Conservation (phyloP, 2,329 filamentous ascomycete species). For the Ophiostoma sp. region DNA sequence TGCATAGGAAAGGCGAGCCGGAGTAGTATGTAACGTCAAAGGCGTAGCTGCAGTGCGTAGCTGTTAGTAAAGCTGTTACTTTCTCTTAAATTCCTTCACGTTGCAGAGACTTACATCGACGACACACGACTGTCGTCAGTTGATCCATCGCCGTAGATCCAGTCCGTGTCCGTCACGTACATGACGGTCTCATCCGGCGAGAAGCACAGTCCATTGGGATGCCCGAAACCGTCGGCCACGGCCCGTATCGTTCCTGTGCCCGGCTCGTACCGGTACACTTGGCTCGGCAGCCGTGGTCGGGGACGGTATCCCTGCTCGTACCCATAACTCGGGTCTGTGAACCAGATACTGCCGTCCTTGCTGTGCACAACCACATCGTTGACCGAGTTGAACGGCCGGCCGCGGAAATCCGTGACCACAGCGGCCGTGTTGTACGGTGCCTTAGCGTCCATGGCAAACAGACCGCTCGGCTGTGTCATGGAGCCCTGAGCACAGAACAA, state of each 20-base stretch:
- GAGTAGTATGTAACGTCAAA: conserved; percentile 44
- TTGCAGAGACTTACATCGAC: conserved; percentile 40
- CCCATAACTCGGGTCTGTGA: conserved; percentile 49
- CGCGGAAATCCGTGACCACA: conserved; percentile 46
- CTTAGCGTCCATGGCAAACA: conserved; percentile 38
- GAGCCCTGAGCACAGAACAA: conserved; percentile 34
- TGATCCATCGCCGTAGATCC: conserved; percentile 36
- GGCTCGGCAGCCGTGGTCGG: conserved; percentile 46
- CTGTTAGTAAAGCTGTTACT: too few relatives aligned
- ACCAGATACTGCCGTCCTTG: conserved; percentile 47
- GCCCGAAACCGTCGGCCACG: conserved; percentile 49
- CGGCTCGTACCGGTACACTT: conserved; percentile 50
- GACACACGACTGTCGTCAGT: conserved; percentile 28
- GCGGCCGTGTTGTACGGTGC: conserved; percentile 36
- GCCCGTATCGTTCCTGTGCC: conserved; percentile 44
- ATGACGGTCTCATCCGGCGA: conserved; percentile 41
- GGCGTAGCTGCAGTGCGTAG: conserved; percentile 44
- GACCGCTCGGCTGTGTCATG: conserved; percentile 37
- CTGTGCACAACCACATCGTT: conserved; percentile 44
- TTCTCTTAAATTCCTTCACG: too few relatives aligned
- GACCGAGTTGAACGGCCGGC: conserved; percentile 49
- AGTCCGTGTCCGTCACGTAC: conserved; percentile 47
- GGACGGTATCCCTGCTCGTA: conserved; percentile 47
- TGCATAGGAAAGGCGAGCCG: conserved; percentile 46
- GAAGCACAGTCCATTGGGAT: conserved; percentile 46